These are phyloP conservation scores for Irpex lacteus DNA, from an alignment of 1,284 basidiomycete species.

Conservation along the genomic window DNA sequence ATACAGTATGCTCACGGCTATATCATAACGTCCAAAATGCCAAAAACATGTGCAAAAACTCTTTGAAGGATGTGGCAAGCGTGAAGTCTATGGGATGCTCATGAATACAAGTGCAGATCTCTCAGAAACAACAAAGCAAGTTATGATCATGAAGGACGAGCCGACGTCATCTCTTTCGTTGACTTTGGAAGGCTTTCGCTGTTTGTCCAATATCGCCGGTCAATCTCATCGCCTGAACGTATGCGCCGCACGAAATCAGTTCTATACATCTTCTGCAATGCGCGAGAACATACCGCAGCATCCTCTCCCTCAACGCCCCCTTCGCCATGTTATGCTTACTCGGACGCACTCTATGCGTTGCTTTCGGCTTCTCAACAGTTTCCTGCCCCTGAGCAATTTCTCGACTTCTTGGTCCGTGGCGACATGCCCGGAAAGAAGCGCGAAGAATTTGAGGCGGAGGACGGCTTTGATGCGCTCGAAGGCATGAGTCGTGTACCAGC, in stretches of 20 bases:
- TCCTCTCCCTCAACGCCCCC: constrained; percentile 78
- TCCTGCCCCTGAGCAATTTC: constrained; percentile 53
- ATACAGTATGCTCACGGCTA: constrained; percentile 25
- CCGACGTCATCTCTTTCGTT: constrained; percentile 4
- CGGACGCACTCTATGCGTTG: constrained; percentile 44
- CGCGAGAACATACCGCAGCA: constrained; percentile 56
- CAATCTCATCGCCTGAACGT: constrained; percentile 24
- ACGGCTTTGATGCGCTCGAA: constrained; percentile 83
- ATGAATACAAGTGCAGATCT: too few relatives aligned
- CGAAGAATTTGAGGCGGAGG: constrained; percentile 85
- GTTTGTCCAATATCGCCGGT: constrained; percentile 54
- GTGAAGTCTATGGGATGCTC: too few relatives aligned
- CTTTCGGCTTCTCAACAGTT: constrained; percentile 39
- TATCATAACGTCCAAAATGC: constrained; percentile 28
- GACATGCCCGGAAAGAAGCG: constrained; percentile 71
- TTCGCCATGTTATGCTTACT: constrained; percentile 86
- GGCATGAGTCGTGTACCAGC: constrained; percentile 78
- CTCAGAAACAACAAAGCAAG: background rate
- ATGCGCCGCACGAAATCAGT: background rate
- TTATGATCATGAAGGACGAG: background rate
- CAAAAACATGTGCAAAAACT: constrained; percentile 26
- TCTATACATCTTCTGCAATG: background rate
- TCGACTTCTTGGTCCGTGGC: constrained; percentile 72
- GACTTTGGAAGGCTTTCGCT: constrained; percentile 41
- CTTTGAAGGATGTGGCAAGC: background rate